Conservation (phyloP, 202 grass and related monocot species). For the Alloteropsis angusta region DNA sequence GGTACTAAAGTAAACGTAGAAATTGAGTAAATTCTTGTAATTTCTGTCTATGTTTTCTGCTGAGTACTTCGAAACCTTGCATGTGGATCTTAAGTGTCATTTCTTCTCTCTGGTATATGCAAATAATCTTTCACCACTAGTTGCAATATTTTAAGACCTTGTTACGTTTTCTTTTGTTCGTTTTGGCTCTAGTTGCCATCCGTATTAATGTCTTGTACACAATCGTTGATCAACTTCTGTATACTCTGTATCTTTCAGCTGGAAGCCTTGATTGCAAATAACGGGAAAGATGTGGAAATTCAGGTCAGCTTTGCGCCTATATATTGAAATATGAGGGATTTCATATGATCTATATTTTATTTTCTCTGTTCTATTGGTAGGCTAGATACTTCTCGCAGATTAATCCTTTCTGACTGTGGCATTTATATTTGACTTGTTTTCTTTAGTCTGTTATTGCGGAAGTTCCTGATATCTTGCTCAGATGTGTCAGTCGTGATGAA, state of each 20-base stretch:
- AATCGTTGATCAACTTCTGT: not conserved
- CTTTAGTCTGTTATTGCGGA: slow-evolving; percentile 74
- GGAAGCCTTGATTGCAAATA: slow-evolving; percentile 63
- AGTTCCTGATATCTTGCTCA: slow-evolving; percentile 84
- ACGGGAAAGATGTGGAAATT: slow-evolving; percentile 75
- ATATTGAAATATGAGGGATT: not conserved
- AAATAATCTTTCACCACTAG: not conserved
- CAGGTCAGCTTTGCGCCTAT: slow-evolving; percentile 48
- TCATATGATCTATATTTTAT: not conserved
- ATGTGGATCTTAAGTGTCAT: not conserved
- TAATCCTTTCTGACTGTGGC: not conserved
- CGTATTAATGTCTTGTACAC: not conserved
- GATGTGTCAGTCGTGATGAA: slow-evolving; percentile 83
- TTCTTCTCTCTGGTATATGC: slow-evolving; percentile 10
- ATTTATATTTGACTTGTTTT: slow-evolving; percentile 14
- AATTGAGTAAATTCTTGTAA: not conserved
- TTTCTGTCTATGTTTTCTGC: not conserved
- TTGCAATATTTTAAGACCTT: not conserved
- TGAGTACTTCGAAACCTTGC: not conserved
- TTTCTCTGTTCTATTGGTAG: not conserved
- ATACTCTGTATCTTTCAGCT: slow-evolving; percentile 44
- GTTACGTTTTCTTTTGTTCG: not conserved
- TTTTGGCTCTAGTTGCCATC: not conserved
- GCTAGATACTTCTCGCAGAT: not conserved
- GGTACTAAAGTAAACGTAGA: not conserved